Percentiles rank a stretch among this genome's conserved stretches.
phyloP scores from a whole-genome alignment of 2,329 filamentous ascomycete genomes.

The Fusarium sp. region DNA sequence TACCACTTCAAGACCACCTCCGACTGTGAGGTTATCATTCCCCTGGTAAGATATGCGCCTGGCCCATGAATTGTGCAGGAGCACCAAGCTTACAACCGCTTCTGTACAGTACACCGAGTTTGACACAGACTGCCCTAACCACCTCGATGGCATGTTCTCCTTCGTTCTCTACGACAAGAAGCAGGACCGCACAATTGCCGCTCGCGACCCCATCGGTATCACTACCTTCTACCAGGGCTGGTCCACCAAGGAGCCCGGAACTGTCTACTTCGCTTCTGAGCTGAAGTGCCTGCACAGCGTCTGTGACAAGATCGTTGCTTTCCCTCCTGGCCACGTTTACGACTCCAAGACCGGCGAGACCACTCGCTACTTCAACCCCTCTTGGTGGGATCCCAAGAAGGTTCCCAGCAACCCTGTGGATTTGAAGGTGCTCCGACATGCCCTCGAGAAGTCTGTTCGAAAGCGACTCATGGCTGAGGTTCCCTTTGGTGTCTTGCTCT shows the following conservation, averaged over 20 bases:
- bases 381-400: slow-evolving; percentile 88
- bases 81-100: slow-evolving; percentile 31
- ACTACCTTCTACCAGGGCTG: slow-evolving; percentile 98
- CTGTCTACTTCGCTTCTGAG: slow-evolving; percentile 97
- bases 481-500: slow-evolving; percentile 94
- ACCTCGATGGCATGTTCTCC: slow-evolving; percentile 99
- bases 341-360: slow-evolving; percentile 91
- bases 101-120: slow-evolving; percentile 83
- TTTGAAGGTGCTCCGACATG: slow-evolving; percentile 83
- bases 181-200: slow-evolving; percentile 91
- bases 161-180: slow-evolving; percentile 98
- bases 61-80: background rate
- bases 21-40: slow-evolving; percentile 99
- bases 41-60: slow-evolving; percentile 72
- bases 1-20: slow-evolving; percentile 99
- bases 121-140: slow-evolving; percentile 90
- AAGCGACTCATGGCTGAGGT: slow-evolving; percentile 99
- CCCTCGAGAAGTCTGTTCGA: slow-evolving; percentile 89
- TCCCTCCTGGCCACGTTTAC: slow-evolving; percentile 95
- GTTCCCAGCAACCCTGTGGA: slow-evolving; percentile 86
- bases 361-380: slow-evolving; percentile 90
- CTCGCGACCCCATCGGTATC: slow-evolving; percentile 95
- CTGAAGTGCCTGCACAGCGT: slow-evolving; percentile 93
- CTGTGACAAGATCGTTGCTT: slow-evolving; percentile 94
- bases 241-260: slow-evolving; percentile 82